These are phyloP conservation scores for Phytophthora citrophthora DNA, from an alignment of 352 stramenopile genomes.

Conservation along the genomic window DNA sequence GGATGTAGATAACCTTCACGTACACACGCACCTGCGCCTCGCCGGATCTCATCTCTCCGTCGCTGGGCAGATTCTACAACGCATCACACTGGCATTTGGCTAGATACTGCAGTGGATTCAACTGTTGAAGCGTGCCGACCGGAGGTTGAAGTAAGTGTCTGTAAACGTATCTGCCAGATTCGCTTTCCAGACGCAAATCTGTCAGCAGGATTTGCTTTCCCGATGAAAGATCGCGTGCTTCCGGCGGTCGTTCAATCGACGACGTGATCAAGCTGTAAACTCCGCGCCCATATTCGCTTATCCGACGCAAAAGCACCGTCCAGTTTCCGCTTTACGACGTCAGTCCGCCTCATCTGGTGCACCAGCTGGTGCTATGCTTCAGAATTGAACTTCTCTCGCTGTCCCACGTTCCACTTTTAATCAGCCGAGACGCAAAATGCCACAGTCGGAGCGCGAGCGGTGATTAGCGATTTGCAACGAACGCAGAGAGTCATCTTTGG, in stretches of 20 bases:
- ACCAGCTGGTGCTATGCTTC: conserved; percentile 19
- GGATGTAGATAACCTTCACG: too few relatives aligned
- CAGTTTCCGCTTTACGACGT: background rate
- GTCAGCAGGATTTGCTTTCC: conserved; percentile 17
- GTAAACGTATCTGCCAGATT: conserved; percentile 13
- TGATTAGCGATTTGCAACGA: conserved; percentile 16
- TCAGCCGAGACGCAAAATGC: conserved; percentile 10
- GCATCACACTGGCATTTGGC: too few relatives aligned
- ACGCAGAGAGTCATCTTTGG: conserved; percentile 1
- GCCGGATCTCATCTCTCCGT: too few relatives aligned
- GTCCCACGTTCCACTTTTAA: conserved; percentile 8
- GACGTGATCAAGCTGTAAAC: conserved; percentile 20
- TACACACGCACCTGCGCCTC: too few relatives aligned
- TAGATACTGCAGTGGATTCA: too few relatives aligned
- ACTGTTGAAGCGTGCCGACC: conserved; percentile 3
- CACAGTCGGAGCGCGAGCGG: background rate
- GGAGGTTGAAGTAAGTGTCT: background rate
- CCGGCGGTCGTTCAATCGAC: conserved; percentile 12
- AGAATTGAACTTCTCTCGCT: conserved; percentile 17
- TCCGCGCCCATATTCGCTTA: conserved; percentile 1
- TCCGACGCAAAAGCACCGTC: background rate
- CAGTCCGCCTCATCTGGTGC: conserved; percentile 3
- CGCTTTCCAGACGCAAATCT: conserved; percentile 16
- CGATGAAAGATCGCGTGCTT: conserved; percentile 18
- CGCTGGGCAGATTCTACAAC: too few relatives aligned